phyloP scores from a whole-genome alignment of 305 asterid genomes.

The Withania somnifera region DNA sequence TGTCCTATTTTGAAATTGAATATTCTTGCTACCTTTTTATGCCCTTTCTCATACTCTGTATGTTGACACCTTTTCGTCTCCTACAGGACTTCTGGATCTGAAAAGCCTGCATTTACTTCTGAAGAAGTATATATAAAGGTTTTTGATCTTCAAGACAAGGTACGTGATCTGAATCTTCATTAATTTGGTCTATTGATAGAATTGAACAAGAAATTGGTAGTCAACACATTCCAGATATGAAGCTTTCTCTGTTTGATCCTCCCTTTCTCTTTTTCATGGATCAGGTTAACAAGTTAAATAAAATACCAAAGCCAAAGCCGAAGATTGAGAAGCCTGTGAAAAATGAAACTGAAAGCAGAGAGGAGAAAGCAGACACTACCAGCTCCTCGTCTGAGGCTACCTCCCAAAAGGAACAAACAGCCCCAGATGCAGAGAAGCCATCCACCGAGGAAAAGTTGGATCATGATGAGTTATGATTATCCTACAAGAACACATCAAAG shows the following conservation, averaged over 20 bases:
- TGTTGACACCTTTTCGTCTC: background rate
- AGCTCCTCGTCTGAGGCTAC: constrained; percentile 33
- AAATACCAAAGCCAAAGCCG: constrained; percentile 93
- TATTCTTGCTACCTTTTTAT: background rate
- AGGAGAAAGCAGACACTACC: constrained; percentile 30
- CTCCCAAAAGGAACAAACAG: constrained; percentile 30
- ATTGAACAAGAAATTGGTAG: background rate
- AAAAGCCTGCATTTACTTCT: constrained; percentile 70
- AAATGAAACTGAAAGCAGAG: constrained; percentile 33
- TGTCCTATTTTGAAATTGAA: background rate
- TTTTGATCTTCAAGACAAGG: constrained; percentile 84
- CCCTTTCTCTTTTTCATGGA: background rate
- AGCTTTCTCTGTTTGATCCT: background rate
- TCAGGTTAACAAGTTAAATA: constrained; percentile 64
- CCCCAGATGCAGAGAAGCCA: constrained; percentile 26
- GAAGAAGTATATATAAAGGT: constrained; percentile 67
- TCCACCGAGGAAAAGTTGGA: constrained; percentile 14
- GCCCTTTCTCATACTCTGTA: background rate
- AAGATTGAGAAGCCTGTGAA: constrained; percentile 67
- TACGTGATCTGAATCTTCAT: constrained; percentile 11
- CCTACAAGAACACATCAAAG: background rate
- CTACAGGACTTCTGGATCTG: constrained; percentile 55
- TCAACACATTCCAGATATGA: background rate
- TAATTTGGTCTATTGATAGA: background rate
- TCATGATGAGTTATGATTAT: constrained; percentile 67